Base-by-base conservation (phyloP, 2,329 filamentous ascomycete genomes). In the Colletotrichum endophyticum region DNA sequence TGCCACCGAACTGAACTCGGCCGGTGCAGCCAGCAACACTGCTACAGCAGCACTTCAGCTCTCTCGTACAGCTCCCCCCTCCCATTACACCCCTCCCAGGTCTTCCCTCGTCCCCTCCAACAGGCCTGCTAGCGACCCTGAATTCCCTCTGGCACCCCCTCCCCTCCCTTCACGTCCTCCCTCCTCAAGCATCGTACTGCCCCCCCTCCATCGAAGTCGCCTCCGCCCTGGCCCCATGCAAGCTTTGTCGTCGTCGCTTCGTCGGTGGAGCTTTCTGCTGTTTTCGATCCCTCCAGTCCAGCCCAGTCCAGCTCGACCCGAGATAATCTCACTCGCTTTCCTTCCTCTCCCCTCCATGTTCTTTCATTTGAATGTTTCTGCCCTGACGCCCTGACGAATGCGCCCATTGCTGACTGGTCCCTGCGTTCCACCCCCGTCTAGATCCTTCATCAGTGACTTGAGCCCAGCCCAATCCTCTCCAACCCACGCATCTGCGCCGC, bases 401-500 rank as follows among this genome's bases (percentile, higher is more conserved):
- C 57, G 66, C 57, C 61, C 57, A 36, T 61, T 72, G 66, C 76
- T 78, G 70, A 78, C 76, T 66, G 76, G 74, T 44, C 62, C 66
- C 74, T 78, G 74, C 70, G 76, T 74, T 73, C 25, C 49, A 30
- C 39, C 49, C 76, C 64, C 86, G 36, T 77, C 32, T 39, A 78
- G 76, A 59, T 67, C 74, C n/a, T 74, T 77, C 66, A 85, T 83
- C 84, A 85, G 73, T 70, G 64, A 78, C 77, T 80, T 82, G 84
- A 79, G 86, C 86, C 80, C 86, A 86, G 72, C 80, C 80, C 78
- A 88, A 80, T 84, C 86, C 75, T 70, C 44, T 66, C 72, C 73
- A 28, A 87, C 88, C 44, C 87, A 87, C 71, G 85, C 85, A 53
- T 83, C 85, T 78, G 85, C 85, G 77, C 83, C 86, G 79, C 87